Conservation (phyloP, 345 rosid species). For the Populus alba region DNA sequence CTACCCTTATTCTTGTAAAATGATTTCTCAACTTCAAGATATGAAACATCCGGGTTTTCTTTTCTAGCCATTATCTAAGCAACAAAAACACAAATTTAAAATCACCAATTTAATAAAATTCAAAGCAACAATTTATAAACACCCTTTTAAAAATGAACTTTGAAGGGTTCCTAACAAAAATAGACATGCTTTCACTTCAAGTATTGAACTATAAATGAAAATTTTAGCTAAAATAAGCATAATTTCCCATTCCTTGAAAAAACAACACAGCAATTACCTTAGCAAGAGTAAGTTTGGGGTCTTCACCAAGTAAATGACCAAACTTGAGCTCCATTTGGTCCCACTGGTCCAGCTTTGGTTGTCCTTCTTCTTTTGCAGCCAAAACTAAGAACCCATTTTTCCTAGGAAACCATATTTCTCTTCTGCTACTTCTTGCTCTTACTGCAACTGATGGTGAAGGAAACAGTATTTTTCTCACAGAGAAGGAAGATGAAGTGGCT, state of each 20-base stretch:
- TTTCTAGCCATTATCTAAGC: conserved; percentile 74
- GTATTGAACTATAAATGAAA: not conserved
- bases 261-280: conserved; percentile 42
- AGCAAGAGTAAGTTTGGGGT: conserved; percentile 88
- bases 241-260: no score
- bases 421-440: conserved; percentile 18
- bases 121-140: not conserved
- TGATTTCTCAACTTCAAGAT: conserved; percentile 68
- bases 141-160: no score
- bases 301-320: conserved; percentile 81
- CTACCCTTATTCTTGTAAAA: conserved; percentile 79
- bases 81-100: conserved; percentile 13
- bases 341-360: conserved; percentile 54
- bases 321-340: conserved; percentile 95
- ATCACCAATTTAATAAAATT: not conserved
- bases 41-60: conserved; percentile 72
- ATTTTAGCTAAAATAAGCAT: no score
- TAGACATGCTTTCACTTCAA: no score
- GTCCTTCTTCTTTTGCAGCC: conserved; percentile 53
- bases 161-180: no score
- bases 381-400: no score
- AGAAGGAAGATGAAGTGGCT: conserved; percentile 18
- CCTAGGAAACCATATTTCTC: conserved; percentile 3
- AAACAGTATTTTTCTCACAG: conserved; percentile 19
- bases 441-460: conserved; percentile 17